Evolutionary conservation across 768 basidiomycete genomes (phyloP).

Genomic region (Dioszegia aurantiaca): DNA sequence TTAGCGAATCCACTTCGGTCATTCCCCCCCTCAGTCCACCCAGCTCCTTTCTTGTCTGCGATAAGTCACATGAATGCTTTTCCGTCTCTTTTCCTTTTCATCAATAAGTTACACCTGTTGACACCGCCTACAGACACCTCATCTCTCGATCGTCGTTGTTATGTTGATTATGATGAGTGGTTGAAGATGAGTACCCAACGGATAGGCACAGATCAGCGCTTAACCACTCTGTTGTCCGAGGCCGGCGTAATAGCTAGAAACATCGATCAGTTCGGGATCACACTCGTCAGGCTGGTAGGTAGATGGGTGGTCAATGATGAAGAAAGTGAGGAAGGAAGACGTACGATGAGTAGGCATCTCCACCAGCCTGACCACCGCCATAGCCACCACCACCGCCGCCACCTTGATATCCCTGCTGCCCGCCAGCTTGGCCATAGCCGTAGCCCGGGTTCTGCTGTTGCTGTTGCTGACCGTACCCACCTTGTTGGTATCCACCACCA

Average conservation of each 20-base stretch:
- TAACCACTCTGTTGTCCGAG: constrained; percentile 27
- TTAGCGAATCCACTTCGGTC: constrained; percentile 2
- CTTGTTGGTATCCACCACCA: constrained; percentile 14
- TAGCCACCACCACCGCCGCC: constrained; percentile 24
- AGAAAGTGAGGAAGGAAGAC: constrained; percentile 18
- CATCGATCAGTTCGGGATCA: constrained; percentile 8
- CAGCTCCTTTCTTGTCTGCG: too few species aligned
- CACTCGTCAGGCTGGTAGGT: background rate
- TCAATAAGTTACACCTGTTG: background rate
- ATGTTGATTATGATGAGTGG: background rate
- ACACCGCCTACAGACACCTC: background rate
- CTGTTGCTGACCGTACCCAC: constrained; percentile 18
- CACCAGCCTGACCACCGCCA: constrained; percentile 27
- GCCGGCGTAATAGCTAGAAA: constrained; percentile 33
- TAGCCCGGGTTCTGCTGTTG: constrained; percentile 19
- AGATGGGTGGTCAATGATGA: background rate
- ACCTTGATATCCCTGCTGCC: constrained; percentile 13
- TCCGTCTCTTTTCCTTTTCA: background rate
- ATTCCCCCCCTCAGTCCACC: background rate
- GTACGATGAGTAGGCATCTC: constrained; percentile 49
- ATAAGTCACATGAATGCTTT: too few species aligned
- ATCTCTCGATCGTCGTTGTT: background rate
- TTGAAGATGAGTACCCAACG: background rate
- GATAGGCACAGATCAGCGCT: background rate
- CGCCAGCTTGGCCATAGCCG: constrained; percentile 32